Evolutionary conservation across 371 early-diverging fungal species (phyloP).

Genomic region (Syncephalis plumigaleata): DNA sequence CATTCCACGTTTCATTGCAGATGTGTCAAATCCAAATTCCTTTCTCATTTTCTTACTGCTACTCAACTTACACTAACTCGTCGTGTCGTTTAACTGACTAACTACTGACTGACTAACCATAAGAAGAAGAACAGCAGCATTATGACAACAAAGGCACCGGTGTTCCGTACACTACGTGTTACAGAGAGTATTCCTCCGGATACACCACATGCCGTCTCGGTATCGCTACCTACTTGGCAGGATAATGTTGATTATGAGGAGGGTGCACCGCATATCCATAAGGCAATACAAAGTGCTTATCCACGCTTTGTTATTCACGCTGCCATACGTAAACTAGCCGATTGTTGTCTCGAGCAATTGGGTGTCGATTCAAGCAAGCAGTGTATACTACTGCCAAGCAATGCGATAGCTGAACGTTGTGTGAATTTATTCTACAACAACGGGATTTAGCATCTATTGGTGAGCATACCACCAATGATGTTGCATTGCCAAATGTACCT

Average conservation of each 20-base stretch:
- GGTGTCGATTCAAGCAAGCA: slow-evolving; percentile 44
- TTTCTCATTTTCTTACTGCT: too few species aligned
- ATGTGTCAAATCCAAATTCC: too few species aligned
- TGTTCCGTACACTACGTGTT: too few species aligned
- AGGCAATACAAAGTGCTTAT: slow-evolving; percentile 70
- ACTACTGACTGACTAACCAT: too few species aligned
- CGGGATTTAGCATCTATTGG: slow-evolving; percentile 11
- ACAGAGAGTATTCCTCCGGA: slow-evolving; percentile 34
- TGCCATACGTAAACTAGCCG: slow-evolving; percentile 13
- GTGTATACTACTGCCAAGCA: slow-evolving; percentile 59
- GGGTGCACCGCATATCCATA: slow-evolving; percentile 49
- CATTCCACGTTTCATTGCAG: too few species aligned
- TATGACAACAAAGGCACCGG: too few species aligned
- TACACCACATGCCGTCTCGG: slow-evolving; percentile 78
- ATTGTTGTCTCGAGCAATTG: slow-evolving; percentile 27
- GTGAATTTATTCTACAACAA: slow-evolving; percentile 33
- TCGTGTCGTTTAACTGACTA: too few species aligned
- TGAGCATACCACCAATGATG: slow-evolving; percentile 5
- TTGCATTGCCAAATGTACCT: slow-evolving; percentile 2
- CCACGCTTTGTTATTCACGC: slow-evolving; percentile 83
- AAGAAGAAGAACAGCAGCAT: too few species aligned
- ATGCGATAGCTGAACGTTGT: slow-evolving; percentile 46
- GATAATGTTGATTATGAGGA: slow-evolving; percentile 88
- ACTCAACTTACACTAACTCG: too few species aligned
- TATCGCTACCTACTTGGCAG: slow-evolving; percentile 78